Conservation (phyloP, 495 filamentous ascomycete species). For the Neurospora sp. region DNA sequence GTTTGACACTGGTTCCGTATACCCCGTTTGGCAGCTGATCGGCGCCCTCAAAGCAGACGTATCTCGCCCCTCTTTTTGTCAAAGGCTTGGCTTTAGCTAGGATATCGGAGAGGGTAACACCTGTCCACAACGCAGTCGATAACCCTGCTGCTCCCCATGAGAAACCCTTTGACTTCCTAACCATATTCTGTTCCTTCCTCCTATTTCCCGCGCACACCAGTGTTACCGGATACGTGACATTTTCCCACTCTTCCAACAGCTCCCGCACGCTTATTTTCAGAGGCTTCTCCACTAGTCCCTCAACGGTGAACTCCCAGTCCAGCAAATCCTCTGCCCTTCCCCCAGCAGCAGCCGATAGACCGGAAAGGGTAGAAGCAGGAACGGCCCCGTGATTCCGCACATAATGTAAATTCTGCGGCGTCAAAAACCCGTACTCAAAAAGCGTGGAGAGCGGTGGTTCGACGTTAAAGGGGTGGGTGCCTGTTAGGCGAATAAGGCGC, state of each 20-base stretch:
- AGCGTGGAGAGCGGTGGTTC: conserved; percentile 76
- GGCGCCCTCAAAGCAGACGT: conserved; percentile 89
- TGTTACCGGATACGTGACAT: conserved; percentile 80
- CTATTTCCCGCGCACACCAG: conserved; percentile 91
- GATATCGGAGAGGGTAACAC: conserved; percentile 66
- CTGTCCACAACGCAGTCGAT: conserved; percentile 86
- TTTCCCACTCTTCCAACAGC: conserved; percentile 64
- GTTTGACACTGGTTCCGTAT: conserved; percentile 77
- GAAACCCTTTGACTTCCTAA: conserved; percentile 90
- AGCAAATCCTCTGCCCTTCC: conserved; percentile 40
- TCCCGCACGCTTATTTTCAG: conserved; percentile 65
- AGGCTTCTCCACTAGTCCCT: conserved; percentile 76
- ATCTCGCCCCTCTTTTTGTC: conserved; percentile 54
- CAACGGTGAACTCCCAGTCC: conserved; percentile 77
- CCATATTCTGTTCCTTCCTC: conserved; percentile 88
- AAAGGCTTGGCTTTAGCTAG: conserved; percentile 55
- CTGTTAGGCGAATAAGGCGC: conserved; percentile 78
- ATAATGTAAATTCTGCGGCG: conserved; percentile 86
- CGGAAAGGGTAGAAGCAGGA: conserved; percentile 59
- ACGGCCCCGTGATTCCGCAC: conserved; percentile 94
- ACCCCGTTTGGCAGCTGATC: conserved; percentile 84
- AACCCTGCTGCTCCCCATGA: conserved; percentile 90
- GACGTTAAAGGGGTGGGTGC: conserved; percentile 89
- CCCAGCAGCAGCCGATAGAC: not conserved
- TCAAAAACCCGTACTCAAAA: conserved; percentile 83